Evolutionary conservation across 1,139 yeast genomes (phyloP).

Genomic region (Yamadazyma atlantica): DNA sequence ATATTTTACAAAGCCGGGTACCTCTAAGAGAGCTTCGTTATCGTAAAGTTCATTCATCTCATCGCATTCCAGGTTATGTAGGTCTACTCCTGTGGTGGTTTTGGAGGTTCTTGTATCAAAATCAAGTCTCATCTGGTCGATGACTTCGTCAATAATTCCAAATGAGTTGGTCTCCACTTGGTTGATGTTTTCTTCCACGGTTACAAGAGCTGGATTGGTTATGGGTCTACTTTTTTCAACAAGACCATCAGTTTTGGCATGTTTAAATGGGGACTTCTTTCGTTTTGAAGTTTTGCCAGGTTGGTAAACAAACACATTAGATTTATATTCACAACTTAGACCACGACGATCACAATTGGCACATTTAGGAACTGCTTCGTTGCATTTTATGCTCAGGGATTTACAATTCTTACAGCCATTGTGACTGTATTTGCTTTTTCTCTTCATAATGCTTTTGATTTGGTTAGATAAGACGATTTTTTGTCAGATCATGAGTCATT

Average conservation of each 20-base stretch:
- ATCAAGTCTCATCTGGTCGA: slow-evolving; percentile 3
- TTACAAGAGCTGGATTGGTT: no score
- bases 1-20: slow-evolving; percentile 4
- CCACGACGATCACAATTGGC: slow-evolving; percentile 52
- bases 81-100: background rate
- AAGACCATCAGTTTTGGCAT: background rate
- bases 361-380: slow-evolving; percentile 61
- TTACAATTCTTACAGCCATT: slow-evolving; percentile 60
- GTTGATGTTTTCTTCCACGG: background rate
- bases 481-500: no score
- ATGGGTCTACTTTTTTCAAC: background rate
- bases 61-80: background rate
- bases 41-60: background rate
- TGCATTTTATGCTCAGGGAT: slow-evolving; percentile 58
- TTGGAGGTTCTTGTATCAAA: slow-evolving; percentile 1
- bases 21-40: background rate
- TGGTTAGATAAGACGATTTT: background rate
- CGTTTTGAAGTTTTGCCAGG: slow-evolving; percentile 4
- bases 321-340: slow-evolving; percentile 5
- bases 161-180: background rate
- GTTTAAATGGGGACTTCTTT: background rate
- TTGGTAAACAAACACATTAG: slow-evolving; percentile 7
- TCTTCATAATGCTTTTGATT: background rate
- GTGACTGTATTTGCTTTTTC: slow-evolving; percentile 8
- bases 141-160: slow-evolving; percentile 2